Evolutionary conservation across 805 yeast species (phyloP).

Genomic region (Teunomyces tritomae): DNA sequence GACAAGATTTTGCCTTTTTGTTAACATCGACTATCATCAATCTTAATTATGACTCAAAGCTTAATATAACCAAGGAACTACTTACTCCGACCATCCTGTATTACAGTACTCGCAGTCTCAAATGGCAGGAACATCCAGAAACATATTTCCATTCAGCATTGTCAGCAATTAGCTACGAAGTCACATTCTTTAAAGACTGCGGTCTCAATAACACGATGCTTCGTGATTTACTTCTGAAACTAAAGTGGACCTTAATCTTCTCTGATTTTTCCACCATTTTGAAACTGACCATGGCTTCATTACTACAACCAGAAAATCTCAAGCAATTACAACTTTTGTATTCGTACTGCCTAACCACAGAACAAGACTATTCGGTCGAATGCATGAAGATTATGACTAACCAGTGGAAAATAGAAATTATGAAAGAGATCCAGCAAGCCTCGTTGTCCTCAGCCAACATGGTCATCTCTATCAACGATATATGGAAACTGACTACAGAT

Average conservation of each 20-base stretch:
- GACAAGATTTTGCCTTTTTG: conserved; percentile 4
- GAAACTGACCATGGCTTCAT: conserved; percentile 16
- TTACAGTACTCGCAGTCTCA: conserved; percentile 13
- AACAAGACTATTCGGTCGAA: background rate
- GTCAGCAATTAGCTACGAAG: conserved; percentile 9
- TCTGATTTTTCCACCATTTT: conserved; percentile 21
- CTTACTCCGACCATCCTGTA: conserved; percentile 11
- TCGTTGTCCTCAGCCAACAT: conserved; percentile 7
- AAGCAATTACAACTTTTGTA: conserved; percentile 1
- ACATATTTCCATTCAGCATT: conserved; percentile 12
- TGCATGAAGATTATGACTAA: background rate
- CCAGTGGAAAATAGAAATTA: background rate
- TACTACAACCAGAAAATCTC: conserved; percentile 11
- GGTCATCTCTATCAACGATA: background rate
- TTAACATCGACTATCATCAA: conserved; percentile 19
- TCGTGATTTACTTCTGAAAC: conserved; percentile 15
- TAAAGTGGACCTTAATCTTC: conserved; percentile 33
- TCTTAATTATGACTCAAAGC: conserved; percentile 16
- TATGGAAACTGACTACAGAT: conserved; percentile 6
- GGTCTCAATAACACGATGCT: conserved; percentile 14
- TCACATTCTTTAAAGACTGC: conserved; percentile 9
- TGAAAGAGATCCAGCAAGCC: background rate
- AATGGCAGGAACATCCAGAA: conserved; percentile 14
- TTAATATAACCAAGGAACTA: conserved; percentile 12
- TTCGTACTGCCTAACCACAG: conserved; percentile 2